Conservation (phyloP, 345 rosid species). For the Aurinia saxatilis region DNA sequence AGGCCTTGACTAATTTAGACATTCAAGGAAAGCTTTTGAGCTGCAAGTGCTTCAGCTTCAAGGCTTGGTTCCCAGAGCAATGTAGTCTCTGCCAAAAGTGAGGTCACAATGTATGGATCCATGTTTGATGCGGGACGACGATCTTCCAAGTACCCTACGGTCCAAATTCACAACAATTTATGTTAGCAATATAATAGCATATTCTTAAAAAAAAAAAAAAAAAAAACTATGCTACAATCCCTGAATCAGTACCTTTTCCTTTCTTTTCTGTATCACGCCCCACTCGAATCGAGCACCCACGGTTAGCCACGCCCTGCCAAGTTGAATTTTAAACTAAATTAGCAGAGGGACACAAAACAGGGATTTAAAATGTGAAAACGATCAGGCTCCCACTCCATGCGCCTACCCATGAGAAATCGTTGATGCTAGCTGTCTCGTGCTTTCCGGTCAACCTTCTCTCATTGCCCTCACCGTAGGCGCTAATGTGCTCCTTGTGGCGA, state of each 20-base stretch:
- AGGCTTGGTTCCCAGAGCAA: conserved; percentile 74
- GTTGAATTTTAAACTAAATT: not conserved
- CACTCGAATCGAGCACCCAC: conserved; percentile 94
- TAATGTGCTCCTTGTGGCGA: conserved; percentile 81
- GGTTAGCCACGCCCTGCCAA: conserved; percentile 89
- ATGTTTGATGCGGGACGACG: conserved; percentile 92
- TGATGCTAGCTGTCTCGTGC: conserved; percentile 92
- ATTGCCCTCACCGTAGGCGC: conserved; percentile 97
- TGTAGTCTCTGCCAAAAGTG: conserved; percentile 68
- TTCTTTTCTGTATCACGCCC: conserved; percentile 92
- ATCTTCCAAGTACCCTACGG: conserved; percentile 80
- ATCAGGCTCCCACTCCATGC: not conserved
- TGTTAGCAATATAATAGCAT: not conserved
- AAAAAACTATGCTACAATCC: not conserved
- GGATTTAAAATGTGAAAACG: not conserved
- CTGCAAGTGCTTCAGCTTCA: conserved; percentile 80
- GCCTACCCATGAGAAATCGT: conserved; percentile 86
- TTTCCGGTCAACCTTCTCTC: conserved; percentile 96
- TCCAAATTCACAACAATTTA: conserved; percentile 1
- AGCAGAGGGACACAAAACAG: not conserved
- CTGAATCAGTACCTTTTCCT: conserved; percentile 60
- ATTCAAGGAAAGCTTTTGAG: conserved; percentile 68
- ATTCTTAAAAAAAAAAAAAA: no score
- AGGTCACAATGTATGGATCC: conserved; percentile 81
- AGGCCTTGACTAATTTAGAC: conserved; percentile 32